These are phyloP conservation scores for Coccinonectria pachysandricola DNA, from an alignment of 2,329 filamentous ascomycete genomes.

Conservation along the genomic window DNA sequence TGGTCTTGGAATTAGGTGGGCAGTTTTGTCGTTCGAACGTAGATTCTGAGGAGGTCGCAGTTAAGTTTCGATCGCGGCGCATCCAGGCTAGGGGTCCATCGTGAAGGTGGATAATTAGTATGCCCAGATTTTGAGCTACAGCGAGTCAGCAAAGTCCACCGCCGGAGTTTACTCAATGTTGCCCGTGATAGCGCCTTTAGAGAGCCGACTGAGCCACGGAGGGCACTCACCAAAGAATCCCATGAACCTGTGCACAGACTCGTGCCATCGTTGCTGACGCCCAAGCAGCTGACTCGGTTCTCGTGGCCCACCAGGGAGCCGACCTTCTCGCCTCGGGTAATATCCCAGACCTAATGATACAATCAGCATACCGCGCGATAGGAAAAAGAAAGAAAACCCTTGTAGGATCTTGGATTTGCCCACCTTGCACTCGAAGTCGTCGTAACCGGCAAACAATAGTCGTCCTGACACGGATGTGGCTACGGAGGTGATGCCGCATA, in stretches of 20 bases:
- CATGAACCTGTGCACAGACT: slow-evolving; percentile 98
- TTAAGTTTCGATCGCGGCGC: no score
- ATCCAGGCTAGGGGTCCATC: slow-evolving; percentile 19
- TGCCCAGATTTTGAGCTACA: slow-evolving; percentile 78
- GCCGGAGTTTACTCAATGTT: not conserved
- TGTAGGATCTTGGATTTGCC: no score
- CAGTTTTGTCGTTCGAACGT: slow-evolving; percentile 22
- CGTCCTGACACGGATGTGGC: slow-evolving; percentile 95
- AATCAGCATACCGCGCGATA: slow-evolving; percentile 6
- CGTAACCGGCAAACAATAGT: slow-evolving; percentile 91
- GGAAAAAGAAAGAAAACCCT: not conserved
- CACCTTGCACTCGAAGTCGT: slow-evolving; percentile 99
- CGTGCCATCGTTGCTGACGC: slow-evolving; percentile 97
- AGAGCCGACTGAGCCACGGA: no score
- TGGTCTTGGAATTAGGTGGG: slow-evolving; percentile 20
- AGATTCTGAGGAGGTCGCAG: slow-evolving; percentile 18
- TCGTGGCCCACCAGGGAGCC: slow-evolving; percentile 95
- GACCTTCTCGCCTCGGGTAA: slow-evolving; percentile 92
- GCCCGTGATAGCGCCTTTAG: not conserved
- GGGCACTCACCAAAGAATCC: slow-evolving; percentile 82
- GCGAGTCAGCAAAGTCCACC: slow-evolving; percentile 6
- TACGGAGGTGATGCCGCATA: slow-evolving; percentile 96
- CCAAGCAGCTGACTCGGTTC: slow-evolving; percentile 96
- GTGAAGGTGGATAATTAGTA: slow-evolving; percentile 43
- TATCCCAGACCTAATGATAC: slow-evolving; percentile 79